phyloP scores from a whole-genome alignment of 2,329 filamentous ascomycete genomes.

The Reticulascus tulasneorum region DNA sequence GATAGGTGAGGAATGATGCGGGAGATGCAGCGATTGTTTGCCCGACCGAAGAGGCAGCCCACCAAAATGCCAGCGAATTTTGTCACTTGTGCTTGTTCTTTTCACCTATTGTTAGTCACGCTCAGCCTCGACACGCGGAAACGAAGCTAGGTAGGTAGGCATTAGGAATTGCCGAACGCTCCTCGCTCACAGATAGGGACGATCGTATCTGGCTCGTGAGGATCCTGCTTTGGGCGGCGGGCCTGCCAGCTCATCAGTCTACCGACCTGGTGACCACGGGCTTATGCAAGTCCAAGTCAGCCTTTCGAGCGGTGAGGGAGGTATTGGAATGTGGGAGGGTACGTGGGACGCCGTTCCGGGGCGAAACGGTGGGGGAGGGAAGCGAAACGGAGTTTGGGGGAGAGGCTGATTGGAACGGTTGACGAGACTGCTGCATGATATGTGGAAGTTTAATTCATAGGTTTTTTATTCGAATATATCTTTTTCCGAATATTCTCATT shows the following conservation, averaged over 20 bases:
- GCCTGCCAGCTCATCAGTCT: slow-evolving; percentile 13
- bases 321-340: not conserved
- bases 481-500: too few relatives aligned
- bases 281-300: slow-evolving; percentile 15
- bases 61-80: not conserved
- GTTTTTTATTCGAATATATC: too few relatives aligned
- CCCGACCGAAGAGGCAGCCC: too few relatives aligned
- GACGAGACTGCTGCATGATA: too few relatives aligned
- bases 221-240: slow-evolving; percentile 7
- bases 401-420: too few relatives aligned
- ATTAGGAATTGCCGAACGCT: slow-evolving; percentile 2
- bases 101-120: too few relatives aligned
- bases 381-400: too few relatives aligned
- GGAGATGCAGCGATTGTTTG: too few relatives aligned
- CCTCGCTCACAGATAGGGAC: not conserved
- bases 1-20: too few relatives aligned
- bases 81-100: not conserved
- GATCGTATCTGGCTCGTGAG: slow-evolving; percentile 5
- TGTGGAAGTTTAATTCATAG: too few relatives aligned
- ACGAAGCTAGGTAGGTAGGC: not conserved
- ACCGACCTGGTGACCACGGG: slow-evolving; percentile 12
- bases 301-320: slow-evolving; percentile 12
- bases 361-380: too few relatives aligned
- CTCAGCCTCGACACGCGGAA: not conserved
- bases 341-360: too few relatives aligned